Conservation (phyloP, 2,329 filamentous ascomycete genomes). For the Setomelanomma holmii region DNA sequence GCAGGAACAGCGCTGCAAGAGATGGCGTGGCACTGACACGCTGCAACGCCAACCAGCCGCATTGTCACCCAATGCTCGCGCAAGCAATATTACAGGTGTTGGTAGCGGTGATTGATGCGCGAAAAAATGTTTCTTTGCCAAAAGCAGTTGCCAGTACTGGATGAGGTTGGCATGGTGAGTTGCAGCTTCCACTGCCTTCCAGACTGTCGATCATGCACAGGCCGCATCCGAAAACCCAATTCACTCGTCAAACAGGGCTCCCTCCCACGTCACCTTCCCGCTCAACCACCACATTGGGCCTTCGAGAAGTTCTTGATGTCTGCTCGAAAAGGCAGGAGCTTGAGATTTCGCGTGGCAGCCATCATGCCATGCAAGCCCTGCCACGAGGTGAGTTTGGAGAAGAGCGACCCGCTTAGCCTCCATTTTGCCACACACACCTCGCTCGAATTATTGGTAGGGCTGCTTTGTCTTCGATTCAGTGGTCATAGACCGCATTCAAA, state of each 20-base stretch:
- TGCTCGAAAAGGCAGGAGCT: conserved; percentile 24
- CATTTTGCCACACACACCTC: neutral
- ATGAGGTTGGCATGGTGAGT: conserved; percentile 7
- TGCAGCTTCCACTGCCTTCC: too few species aligned
- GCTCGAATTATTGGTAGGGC: neutral
- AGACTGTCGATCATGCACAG: conserved; percentile 8
- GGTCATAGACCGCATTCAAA: neutral
- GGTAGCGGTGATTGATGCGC: too few species aligned
- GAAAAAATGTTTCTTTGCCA: too few species aligned
- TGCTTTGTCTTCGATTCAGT: neutral
- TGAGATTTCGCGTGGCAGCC: neutral
- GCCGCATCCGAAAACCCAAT: conserved; percentile 12
- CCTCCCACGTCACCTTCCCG: conserved; percentile 14
- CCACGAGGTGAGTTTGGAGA: neutral
- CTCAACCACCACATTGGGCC: conserved; percentile 20
- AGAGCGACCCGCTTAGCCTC: neutral
- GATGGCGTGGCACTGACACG: conserved; percentile 2
- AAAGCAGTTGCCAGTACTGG: too few species aligned
- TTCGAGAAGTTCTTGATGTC: conserved; percentile 18
- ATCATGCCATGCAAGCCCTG: conserved; percentile 5
- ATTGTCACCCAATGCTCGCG: neutral
- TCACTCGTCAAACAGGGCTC: conserved; percentile 4
- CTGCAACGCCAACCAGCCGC: neutral
- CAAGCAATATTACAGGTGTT: neutral
- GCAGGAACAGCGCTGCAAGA: neutral